Conservation (phyloP, 352 stramenopile species). For the Globisporangium rhizosaccharum region DNA sequence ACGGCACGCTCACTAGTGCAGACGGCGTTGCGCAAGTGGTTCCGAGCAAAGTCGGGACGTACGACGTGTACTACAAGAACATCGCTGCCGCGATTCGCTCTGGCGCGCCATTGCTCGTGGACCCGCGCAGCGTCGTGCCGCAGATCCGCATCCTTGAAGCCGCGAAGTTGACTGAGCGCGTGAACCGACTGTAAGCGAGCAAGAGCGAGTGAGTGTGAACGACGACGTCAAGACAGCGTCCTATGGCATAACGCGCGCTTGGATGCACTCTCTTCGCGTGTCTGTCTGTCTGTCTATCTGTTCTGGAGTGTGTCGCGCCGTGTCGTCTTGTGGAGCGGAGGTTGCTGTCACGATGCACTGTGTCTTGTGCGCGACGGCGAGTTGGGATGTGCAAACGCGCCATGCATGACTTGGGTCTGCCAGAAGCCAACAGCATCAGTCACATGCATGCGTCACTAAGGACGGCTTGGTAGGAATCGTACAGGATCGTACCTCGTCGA, state of each 20-base stretch:
- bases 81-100: conserved; percentile 55
- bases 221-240: not conserved
- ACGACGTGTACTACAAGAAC: conserved; percentile 71
- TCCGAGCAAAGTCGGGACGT: conserved; percentile 39
- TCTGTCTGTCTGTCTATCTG: not conserved
- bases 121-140: conserved; percentile 40
- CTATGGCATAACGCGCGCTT: not conserved
- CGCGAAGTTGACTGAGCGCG: conserved; percentile 49
- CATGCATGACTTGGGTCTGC: not conserved
- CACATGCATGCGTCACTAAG: not conserved
- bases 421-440: not conserved
- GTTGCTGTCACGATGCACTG: not conserved
- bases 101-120: conserved; percentile 39
- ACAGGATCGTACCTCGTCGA: conserved; percentile 15
- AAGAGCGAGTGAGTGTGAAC: not conserved
- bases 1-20: conserved; percentile 33
- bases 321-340: not conserved
- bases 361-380: not conserved
- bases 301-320: not conserved
- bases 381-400: not conserved
- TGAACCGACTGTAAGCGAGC: conserved; percentile 12
- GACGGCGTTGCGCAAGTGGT: conserved; percentile 21
- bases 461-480: not conserved
- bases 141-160: conserved; percentile 75
- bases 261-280: not conserved